Evolutionary conservation across 345 rosid genomes (phyloP).

Genomic region (Arabis alpina): DNA sequence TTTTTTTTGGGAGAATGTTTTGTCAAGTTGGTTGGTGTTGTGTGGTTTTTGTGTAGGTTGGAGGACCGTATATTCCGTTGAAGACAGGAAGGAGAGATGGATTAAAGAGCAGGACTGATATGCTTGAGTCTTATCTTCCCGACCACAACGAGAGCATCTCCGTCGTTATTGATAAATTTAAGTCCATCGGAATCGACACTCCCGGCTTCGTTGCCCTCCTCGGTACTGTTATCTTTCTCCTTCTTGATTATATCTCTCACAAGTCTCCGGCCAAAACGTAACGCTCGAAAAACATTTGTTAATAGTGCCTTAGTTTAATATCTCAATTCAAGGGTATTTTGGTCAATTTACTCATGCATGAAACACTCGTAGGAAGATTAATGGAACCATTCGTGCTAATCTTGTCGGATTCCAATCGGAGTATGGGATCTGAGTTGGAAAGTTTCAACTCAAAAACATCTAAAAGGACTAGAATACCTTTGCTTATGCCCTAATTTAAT

Average conservation of each 20-base stretch:
- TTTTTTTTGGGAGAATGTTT: conserved; percentile 3
- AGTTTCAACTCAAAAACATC: too few relatives aligned
- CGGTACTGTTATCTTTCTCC: conserved; percentile 31
- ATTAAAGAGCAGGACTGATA: conserved; percentile 77
- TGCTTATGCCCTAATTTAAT: neutral
- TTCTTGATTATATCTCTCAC: neutral
- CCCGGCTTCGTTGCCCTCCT: conserved; percentile 76
- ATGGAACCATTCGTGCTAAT: neutral
- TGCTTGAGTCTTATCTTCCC: conserved; percentile 77
- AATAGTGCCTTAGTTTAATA: neutral
- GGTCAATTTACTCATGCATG: conserved; percentile 1
- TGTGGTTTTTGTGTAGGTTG: conserved; percentile 73
- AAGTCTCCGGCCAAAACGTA: neutral
- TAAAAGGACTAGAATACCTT: neutral
- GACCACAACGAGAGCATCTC: conserved; percentile 94
- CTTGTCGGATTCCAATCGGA: neutral
- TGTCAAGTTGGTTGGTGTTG: neutral
- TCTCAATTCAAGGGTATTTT: conserved; percentile 11
- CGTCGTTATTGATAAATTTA: conserved; percentile 81
- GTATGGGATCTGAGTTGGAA: conserved; percentile 12
- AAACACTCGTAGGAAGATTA: neutral
- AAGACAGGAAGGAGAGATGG: conserved; percentile 97
- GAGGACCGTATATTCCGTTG: conserved; percentile 88
- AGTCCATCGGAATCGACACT: conserved; percentile 74
- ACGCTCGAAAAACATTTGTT: neutral